These are phyloP conservation scores for Teratosphaeria epicoccoides DNA, from an alignment of 2,329 filamentous ascomycete genomes.

Conservation along the genomic window DNA sequence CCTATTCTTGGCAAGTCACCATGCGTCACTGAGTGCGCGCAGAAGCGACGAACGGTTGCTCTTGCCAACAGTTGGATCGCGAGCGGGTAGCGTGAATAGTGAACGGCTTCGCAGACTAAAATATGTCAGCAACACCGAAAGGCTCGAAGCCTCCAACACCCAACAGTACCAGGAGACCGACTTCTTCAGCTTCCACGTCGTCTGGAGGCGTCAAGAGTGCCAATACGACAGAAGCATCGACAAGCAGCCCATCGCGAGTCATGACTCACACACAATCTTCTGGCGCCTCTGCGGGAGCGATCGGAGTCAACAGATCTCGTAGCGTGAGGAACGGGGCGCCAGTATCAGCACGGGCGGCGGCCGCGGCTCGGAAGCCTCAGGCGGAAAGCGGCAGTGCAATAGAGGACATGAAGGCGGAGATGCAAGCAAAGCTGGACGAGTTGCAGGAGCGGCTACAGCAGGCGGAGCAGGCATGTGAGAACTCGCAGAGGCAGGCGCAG, in stretches of 20 bases:
- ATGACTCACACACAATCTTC: slow-evolving; percentile 9
- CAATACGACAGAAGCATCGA: slow-evolving; percentile 1
- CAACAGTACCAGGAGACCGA: background rate
- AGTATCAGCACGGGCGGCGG: slow-evolving; percentile 63
- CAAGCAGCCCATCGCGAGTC: slow-evolving; percentile 12
- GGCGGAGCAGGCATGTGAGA: slow-evolving; percentile 68
- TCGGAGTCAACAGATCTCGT: slow-evolving; percentile 36
- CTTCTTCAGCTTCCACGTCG: slow-evolving; percentile 6
- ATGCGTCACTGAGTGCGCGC: background rate
- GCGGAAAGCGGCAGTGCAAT: slow-evolving; percentile 18
- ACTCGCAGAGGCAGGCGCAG: slow-evolving; percentile 63
- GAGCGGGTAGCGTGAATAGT: background rate
- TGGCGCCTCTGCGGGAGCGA: slow-evolving; percentile 10
- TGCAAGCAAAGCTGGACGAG: slow-evolving; percentile 68
- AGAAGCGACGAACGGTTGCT: background rate
- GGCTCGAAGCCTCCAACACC: slow-evolving; percentile 1
- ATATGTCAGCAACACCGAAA: background rate
- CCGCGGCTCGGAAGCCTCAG: slow-evolving; percentile 50
- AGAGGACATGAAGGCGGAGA: slow-evolving; percentile 62
- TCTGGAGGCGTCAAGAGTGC: background rate
- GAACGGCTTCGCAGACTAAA: background rate
- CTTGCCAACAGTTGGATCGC: background rate
- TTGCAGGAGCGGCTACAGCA: slow-evolving; percentile 72
- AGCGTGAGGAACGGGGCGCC: slow-evolving; percentile 55
- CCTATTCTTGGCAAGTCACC: background rate